Percentiles rank a stretch among this genome's conserved stretches.
Evolutionary conservation across 495 filamentous ascomycete species (phyloP).

Genomic region (Trichoderma gamsii): DNA sequence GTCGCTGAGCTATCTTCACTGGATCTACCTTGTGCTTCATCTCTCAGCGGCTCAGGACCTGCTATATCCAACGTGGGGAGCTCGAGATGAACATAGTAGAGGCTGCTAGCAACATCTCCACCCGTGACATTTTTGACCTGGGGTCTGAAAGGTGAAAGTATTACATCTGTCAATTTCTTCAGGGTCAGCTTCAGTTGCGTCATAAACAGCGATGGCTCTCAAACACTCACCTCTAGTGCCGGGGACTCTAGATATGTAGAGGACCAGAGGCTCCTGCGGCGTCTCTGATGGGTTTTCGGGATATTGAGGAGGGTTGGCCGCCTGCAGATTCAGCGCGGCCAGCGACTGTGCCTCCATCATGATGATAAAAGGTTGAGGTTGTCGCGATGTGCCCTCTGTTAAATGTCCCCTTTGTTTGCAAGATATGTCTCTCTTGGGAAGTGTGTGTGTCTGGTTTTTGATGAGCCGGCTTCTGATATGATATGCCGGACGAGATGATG

Average conservation of each 20-base stretch:
- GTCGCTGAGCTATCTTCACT: slow-evolving; percentile 36
- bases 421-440: neutral
- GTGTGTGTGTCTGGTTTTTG: neutral
- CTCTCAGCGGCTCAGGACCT: slow-evolving; percentile 37
- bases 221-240: slow-evolving; percentile 67
- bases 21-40: slow-evolving; percentile 39
- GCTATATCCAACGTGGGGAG: slow-evolving; percentile 48
- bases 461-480: neutral
- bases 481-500: neutral
- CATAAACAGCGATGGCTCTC: slow-evolving; percentile 7
- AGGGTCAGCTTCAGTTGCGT: slow-evolving; percentile 13
- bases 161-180: slow-evolving; percentile 62
- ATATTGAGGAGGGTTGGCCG: slow-evolving; percentile 79
- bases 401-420: neutral
- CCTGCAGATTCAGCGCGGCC: slow-evolving; percentile 69
- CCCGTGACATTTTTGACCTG: slow-evolving; percentile 78
- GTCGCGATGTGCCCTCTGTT: neutral
- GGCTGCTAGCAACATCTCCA: slow-evolving; percentile 75
- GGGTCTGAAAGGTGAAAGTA: slow-evolving; percentile 87
- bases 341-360: slow-evolving; percentile 72
- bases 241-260: slow-evolving; percentile 90
- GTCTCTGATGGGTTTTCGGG: slow-evolving; percentile 65
- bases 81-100: slow-evolving; percentile 87
- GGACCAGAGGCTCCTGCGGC: slow-evolving; percentile 58
- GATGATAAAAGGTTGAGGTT: neutral